Base-by-base conservation (phyloP, 108 stramenopile species). In the Hondaea fermentalgiana region DNA sequence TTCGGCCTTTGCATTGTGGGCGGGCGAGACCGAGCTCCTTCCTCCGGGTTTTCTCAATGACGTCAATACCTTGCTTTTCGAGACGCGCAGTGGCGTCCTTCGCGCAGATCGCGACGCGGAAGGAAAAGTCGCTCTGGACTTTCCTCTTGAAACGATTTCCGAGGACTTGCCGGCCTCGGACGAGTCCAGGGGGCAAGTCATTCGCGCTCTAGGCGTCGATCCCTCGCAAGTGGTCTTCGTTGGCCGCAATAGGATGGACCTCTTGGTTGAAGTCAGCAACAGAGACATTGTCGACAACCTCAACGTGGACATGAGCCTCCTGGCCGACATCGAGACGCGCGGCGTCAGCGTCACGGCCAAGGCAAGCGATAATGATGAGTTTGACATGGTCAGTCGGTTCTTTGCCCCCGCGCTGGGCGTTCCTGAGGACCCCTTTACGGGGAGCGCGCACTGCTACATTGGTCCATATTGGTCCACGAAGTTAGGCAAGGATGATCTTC, bases 361-460 rank as follows among this genome's bases (percentile, higher is more conserved):
- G 28, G 53, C 28, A 57, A 29, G 29, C 0, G 47, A 72, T 5
- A 57, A 5, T 21, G 97, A 97, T 87, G n/a, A 4, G 4, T 45
- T 57, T 5, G 89, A 92, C 47, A 98, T 98, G 91, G 87, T 89
- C 44, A 96, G 96, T 25, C 96, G 98, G 44, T 98, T 97, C 92
- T 99, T 99, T 91, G 97, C 92, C 4, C 98, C 98, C 44, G 96
- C 97, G 88, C 91, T 93, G 29, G 98, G 98, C 8, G 97, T 99
- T 43, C 92, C 96, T 72, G 99, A 99, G 93, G 99, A 99, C 91
- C 97, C 98, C 3, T 98, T 99, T 5, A 97, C 97, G 8, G 99
- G 99, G 8, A 96, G 94, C 51, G 97, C 98, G 0, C 98, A 99
- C 89, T 98, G 98, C 91, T 91, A 92, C 28, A 90, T 98, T 21